Evolutionary conservation across 2,329 filamentous ascomycete genomes (phyloP).

Genomic region (Fusarium sp.): DNA sequence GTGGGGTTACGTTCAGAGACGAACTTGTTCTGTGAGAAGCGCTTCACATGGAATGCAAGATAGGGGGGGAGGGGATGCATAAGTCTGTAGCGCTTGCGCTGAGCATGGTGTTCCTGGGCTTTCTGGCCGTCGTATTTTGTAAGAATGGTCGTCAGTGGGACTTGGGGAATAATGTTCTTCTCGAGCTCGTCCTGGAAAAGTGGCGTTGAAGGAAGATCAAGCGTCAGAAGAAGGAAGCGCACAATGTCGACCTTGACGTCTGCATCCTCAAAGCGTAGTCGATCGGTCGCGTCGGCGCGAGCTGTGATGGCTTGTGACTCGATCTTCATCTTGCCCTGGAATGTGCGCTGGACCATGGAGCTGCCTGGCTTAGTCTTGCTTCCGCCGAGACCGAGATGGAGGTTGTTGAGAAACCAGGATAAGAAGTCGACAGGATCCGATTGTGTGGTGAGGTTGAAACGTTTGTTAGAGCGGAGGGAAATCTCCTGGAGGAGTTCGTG

Average conservation of each 20-base stretch:
- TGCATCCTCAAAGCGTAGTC: conserved; percentile 91
- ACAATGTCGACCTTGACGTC: conserved; percentile 80
- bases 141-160: conserved; percentile 84
- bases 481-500: conserved; percentile 98
- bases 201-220: conserved; percentile 90
- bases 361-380: conserved; percentile 86
- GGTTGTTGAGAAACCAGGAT: conserved; percentile 96
- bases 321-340: conserved; percentile 91
- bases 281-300: conserved; percentile 86
- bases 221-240: conserved; percentile 90
- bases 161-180: conserved; percentile 95
- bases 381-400: conserved; percentile 91
- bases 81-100: conserved; percentile 88
- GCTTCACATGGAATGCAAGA: conserved; percentile 94
- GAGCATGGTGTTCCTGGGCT: conserved; percentile 88
- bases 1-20: conserved; percentile 96
- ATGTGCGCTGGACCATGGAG: conserved; percentile 90
- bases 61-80: conserved; percentile 92
- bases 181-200: conserved; percentile 96
- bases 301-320: conserved; percentile 95
- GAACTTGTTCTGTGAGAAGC: conserved; percentile 97
- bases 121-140: conserved; percentile 92
- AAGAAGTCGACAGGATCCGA: conserved; percentile 97
- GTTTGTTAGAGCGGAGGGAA: conserved; percentile 87
- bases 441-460: conserved; percentile 89